These are phyloP conservation scores for Puccinia triticina DNA, from an alignment of 1,284 basidiomycete species.

Conservation along the genomic window DNA sequence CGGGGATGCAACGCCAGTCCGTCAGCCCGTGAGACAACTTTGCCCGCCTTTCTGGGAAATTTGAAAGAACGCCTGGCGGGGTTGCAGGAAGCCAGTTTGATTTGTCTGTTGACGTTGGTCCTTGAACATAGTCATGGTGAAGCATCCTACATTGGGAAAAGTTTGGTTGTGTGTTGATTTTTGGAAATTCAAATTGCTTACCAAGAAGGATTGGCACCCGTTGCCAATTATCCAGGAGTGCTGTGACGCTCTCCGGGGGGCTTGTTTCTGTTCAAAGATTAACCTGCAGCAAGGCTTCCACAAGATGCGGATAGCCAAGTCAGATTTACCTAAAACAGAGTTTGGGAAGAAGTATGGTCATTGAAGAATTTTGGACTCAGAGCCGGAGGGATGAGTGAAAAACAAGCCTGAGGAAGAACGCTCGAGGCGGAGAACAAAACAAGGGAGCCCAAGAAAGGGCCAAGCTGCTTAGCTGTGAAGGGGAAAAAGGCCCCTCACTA, in stretches of 20 bases:
- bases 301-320: background rate
- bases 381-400: no score
- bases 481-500: no score
- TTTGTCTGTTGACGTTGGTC: no score
- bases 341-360: conserved; percentile 23
- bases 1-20: background rate
- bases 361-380: background rate
- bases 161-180: background rate
- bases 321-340: conserved; percentile 3
- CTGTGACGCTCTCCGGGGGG: background rate
- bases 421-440: no score
- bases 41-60: background rate
- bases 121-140: no score
- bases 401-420: no score
- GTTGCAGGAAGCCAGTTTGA: no score
- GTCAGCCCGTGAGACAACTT: conserved; percentile 8
- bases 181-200: background rate
- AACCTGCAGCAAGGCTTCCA: conserved; percentile 12
- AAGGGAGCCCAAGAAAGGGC: no score
- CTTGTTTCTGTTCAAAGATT: background rate
- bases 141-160: no score
- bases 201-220: background rate
- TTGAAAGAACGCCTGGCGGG: background rate
- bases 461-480: no score
- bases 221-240: conserved; percentile 4